Base-by-base conservation (phyloP, 75 land plant species). In the Gnetum montanum region DNA sequence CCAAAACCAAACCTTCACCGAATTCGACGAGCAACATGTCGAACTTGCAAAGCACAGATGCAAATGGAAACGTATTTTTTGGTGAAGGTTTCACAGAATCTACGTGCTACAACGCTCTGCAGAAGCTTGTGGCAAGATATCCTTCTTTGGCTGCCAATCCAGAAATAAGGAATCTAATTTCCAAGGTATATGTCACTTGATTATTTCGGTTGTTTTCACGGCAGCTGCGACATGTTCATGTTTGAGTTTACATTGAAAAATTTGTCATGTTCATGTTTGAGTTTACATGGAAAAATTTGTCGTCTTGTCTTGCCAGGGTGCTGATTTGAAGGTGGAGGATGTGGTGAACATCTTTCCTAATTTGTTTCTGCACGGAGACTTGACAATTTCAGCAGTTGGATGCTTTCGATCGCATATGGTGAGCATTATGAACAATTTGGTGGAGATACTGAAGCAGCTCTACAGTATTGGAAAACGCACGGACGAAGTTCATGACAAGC, bases 381-480 rank as follows among this genome's bases (percentile, higher is more conserved):
- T 83, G 28, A 83, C 88, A 25, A 71, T 95, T 6, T 80, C 78
- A 1, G 43, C 87, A 25, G 11, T 80, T 16, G 96, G 96, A 12
- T 95, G 99, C 63, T 86, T 95, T 48, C 84, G 96, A 10, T 77
- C 82, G 0, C 62, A 82, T 6, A 43, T 65, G 6, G 34, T 47
- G 36, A 70, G 58, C 35, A 70, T 95, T 24, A 67, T 83, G 22
- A 74, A 71, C 16, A 68, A 48, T 49, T 57, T 80, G 41, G 81
- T 95, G 34, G 67, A 58, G 33, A 37, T 70, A 28, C 63, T 93
- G 12, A 67, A 63, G 6, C 31, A 43, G 65, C 49, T 6, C 59
- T 25, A 15, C 57, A 55, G 51, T 53, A 37, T 4, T 49, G 55
- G 31, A 53, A 38, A 19, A 27, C 34, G 35, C 2, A 60, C 19